phyloP scores from a whole-genome alignment of 805 yeast species.

The Ogataea pilisensis region DNA sequence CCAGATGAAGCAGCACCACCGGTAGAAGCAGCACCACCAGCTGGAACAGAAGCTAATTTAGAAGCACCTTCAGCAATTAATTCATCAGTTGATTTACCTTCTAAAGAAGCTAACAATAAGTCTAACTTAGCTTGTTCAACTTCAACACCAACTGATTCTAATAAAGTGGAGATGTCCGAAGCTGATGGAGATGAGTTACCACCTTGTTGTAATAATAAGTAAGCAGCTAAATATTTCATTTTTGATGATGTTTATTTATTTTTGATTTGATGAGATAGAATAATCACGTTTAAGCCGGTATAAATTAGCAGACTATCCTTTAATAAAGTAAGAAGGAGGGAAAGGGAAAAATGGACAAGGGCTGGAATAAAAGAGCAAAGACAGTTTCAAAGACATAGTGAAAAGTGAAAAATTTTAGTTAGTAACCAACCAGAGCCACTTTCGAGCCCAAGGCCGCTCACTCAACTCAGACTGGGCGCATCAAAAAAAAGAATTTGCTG shows the following conservation, averaged over 20 bases:
- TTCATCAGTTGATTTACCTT: slow-evolving; percentile 89
- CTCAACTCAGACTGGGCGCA: too few species aligned
- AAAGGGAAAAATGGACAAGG: neutral
- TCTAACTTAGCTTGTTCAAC: slow-evolving; percentile 86
- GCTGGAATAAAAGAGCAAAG: neutral
- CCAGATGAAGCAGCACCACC: slow-evolving; percentile 68
- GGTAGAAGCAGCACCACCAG: slow-evolving; percentile 96
- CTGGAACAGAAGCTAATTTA: slow-evolving; percentile 95
- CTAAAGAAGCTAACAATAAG: slow-evolving; percentile 75
- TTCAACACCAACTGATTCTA: slow-evolving; percentile 94
- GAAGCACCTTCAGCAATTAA: slow-evolving; percentile 92
- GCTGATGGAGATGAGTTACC: slow-evolving; percentile 95
- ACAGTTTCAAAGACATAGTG: neutral
- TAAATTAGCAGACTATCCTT: slow-evolving; percentile 76
- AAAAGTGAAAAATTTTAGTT: neutral
- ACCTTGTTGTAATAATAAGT: slow-evolving; percentile 95
- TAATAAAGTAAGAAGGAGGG: slow-evolving; percentile 24
- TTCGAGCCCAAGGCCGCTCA: too few species aligned
- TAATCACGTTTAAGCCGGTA: slow-evolving; percentile 72
- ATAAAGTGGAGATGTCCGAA: slow-evolving; percentile 80
- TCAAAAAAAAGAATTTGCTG: too few species aligned
- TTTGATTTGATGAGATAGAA: slow-evolving; percentile 40
- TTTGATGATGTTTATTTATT: slow-evolving; percentile 7
- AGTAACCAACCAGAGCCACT: too few species aligned
- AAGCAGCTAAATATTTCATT: slow-evolving; percentile 99